These are phyloP conservation scores for Alternaria atra DNA, from an alignment of 2,329 filamentous ascomycete species.

Conservation along the genomic window DNA sequence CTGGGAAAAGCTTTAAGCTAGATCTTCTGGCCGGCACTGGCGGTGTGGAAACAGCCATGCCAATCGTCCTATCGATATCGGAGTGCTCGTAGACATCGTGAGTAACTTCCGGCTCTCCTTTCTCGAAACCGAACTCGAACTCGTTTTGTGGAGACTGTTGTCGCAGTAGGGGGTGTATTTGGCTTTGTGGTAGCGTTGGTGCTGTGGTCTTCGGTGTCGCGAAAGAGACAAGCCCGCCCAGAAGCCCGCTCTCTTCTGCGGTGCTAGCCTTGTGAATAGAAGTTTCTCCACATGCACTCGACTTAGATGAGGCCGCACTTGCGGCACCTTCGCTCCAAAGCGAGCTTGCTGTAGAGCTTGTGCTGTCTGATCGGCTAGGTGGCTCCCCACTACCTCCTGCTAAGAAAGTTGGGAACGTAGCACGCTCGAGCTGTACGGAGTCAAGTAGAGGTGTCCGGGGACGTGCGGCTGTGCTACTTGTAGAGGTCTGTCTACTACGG, in stretches of 20 bases:
- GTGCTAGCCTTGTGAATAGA: conserved; percentile 20
- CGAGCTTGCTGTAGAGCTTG: conserved; percentile 34
- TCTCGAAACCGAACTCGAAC: conserved; percentile 19
- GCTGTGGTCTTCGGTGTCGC: conserved; percentile 15
- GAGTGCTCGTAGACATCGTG: neutral
- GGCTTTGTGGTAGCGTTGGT: conserved; percentile 12
- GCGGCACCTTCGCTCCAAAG: conserved; percentile 42
- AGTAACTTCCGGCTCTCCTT: neutral
- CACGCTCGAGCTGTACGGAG: conserved; percentile 29
- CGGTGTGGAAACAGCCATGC: conserved; percentile 25
- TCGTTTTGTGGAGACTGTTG: conserved; percentile 9
- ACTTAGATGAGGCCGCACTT: conserved; percentile 42
- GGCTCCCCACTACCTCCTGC: conserved; percentile 4
- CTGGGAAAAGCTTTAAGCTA: neutral
- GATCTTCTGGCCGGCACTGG: conserved; percentile 14
- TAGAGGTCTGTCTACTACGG: conserved; percentile 19
- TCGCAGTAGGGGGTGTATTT: conserved; percentile 21
- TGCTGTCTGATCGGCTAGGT: conserved; percentile 41
- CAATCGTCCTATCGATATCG: conserved; percentile 14
- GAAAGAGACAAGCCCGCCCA: conserved; percentile 41
- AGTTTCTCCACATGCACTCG: conserved; percentile 32
- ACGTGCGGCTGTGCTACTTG: conserved; percentile 20
- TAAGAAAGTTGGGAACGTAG: conserved; percentile 5
- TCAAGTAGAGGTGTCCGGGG: conserved; percentile 37
- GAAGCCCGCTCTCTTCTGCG: conserved; percentile 37